phyloP scores from a whole-genome alignment of 2,329 filamentous ascomycete species.

The Thelonectria blattea region DNA sequence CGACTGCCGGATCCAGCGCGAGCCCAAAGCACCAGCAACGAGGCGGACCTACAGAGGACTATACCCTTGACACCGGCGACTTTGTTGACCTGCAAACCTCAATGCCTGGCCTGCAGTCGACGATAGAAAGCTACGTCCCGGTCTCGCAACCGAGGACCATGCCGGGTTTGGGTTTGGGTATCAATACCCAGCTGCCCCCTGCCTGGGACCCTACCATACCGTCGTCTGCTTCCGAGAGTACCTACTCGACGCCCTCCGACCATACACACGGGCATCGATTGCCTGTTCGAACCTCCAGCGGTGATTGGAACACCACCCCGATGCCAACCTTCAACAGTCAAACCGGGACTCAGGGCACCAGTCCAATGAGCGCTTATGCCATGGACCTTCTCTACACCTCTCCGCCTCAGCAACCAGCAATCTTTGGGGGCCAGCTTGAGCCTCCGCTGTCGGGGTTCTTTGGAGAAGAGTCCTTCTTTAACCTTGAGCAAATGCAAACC shows the following conservation, averaged over 20 bases:
- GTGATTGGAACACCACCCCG: slow-evolving; percentile 42
- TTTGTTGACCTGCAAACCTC: slow-evolving; percentile 29
- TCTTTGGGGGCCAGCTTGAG: slow-evolving; percentile 41
- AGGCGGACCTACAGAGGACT: slow-evolving; percentile 28
- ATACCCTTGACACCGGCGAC: slow-evolving; percentile 30
- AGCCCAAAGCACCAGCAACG: slow-evolving; percentile 24
- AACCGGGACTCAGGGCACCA: slow-evolving; percentile 28
- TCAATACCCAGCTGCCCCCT: slow-evolving; percentile 33
- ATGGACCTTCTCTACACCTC: slow-evolving; percentile 41
- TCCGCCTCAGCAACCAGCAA: slow-evolving; percentile 38
- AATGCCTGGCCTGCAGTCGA: slow-evolving; percentile 25
- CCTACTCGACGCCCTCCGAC: slow-evolving; percentile 55
- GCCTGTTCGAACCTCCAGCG: slow-evolving; percentile 37
- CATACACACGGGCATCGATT: slow-evolving; percentile 39
- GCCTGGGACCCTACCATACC: slow-evolving; percentile 49
- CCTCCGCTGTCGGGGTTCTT: slow-evolving; percentile 45
- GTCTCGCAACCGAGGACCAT: slow-evolving; percentile 33
- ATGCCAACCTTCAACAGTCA: slow-evolving; percentile 37
- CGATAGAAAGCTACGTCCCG: slow-evolving; percentile 24
- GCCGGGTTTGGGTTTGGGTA: slow-evolving; percentile 28
- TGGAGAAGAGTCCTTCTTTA: slow-evolving; percentile 44
- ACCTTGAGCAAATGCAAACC: slow-evolving; percentile 45
- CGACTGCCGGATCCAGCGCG: slow-evolving; percentile 17
- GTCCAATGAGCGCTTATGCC: slow-evolving; percentile 28
- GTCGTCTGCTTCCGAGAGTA: slow-evolving; percentile 55